These are phyloP conservation scores for Lactarius akahatsu DNA, from an alignment of 768 basidiomycete species.

Conservation along the genomic window DNA sequence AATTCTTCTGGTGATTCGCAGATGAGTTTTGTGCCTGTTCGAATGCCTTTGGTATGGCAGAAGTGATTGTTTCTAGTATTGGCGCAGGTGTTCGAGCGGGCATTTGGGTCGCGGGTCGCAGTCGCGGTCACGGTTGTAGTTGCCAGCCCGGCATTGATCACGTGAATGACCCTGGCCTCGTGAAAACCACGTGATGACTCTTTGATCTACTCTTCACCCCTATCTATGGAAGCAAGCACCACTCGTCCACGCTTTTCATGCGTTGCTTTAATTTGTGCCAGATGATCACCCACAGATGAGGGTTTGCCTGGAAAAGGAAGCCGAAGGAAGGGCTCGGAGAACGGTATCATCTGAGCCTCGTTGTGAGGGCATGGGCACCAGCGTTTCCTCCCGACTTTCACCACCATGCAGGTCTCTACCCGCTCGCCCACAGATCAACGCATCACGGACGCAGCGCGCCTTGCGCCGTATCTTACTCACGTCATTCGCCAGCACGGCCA, in stretches of 20 bases:
- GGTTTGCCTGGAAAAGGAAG: slow-evolving; percentile 25
- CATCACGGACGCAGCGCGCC: slow-evolving; percentile 33
- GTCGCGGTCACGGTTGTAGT: not conserved
- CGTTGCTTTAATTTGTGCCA: slow-evolving; percentile 15
- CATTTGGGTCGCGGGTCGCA: slow-evolving; percentile 2
- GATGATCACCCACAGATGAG: slow-evolving; percentile 13
- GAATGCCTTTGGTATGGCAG: slow-evolving; percentile 62
- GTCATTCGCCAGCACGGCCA: slow-evolving; percentile 54
- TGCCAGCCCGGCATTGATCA: not conserved
- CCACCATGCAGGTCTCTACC: slow-evolving; percentile 29
- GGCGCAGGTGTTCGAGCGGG: slow-evolving; percentile 35
- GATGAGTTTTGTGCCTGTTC: slow-evolving; percentile 71
- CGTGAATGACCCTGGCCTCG: not conserved
- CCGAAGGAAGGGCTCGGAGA: slow-evolving; percentile 15
- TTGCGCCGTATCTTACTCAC: slow-evolving; percentile 59
- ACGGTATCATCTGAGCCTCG: slow-evolving; percentile 25
- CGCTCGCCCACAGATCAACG: slow-evolving; percentile 30
- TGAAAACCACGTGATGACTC: not conserved
- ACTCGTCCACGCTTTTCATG: slow-evolving; percentile 2
- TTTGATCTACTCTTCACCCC: not conserved
- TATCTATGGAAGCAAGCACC: not conserved
- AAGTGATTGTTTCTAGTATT: slow-evolving; percentile 34
- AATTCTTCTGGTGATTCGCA: slow-evolving; percentile 89
- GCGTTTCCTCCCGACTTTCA: slow-evolving; percentile 28
- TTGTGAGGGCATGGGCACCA: slow-evolving; percentile 30